These are phyloP conservation scores for Pelargonium australe DNA, from an alignment of 441 rosid genomes.

Conservation along the genomic window DNA sequence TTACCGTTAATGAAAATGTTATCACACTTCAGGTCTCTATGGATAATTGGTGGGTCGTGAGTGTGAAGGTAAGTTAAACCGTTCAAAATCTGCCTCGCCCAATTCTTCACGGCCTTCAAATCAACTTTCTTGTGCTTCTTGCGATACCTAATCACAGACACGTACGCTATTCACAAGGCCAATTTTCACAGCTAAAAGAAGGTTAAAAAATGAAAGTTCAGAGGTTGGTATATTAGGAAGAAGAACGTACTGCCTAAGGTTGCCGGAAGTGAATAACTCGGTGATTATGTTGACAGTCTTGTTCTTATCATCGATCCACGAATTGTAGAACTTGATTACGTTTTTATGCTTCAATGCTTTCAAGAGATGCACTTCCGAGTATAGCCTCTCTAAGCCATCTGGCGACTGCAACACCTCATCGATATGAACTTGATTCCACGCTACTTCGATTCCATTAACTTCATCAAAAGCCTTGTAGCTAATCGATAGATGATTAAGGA, in stretches of 20 bases:
- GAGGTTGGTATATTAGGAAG: not conserved
- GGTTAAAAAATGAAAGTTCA: not conserved
- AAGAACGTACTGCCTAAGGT: constrained; percentile 73
- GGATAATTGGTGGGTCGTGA: constrained; percentile 90
- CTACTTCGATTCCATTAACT: constrained; percentile 89
- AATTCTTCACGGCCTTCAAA: constrained; percentile 88
- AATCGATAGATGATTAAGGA: not conserved
- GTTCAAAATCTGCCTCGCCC: constrained; percentile 91
- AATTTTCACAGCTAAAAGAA: not conserved
- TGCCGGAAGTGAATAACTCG: constrained; percentile 96
- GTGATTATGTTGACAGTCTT: constrained; percentile 84
- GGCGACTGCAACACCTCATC: constrained; percentile 82
- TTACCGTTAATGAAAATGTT: constrained; percentile 91
- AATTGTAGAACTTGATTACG: constrained; percentile 89
- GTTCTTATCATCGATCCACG: constrained; percentile 80
- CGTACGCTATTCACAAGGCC: not conserved
- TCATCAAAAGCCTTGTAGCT: constrained; percentile 94
- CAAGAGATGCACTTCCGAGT: constrained; percentile 84
- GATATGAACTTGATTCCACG: constrained; percentile 95
- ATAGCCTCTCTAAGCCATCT: constrained; percentile 83
- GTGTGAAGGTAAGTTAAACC: constrained; percentile 80
- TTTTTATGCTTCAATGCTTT: constrained; percentile 80
- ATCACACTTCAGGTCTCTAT: constrained; percentile 98
- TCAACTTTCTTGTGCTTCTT: constrained; percentile 78
- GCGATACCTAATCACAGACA: constrained; percentile 49